phyloP scores from a whole-genome alignment of 1,284 basidiomycete species.

The Anthracocystis walkeri region DNA sequence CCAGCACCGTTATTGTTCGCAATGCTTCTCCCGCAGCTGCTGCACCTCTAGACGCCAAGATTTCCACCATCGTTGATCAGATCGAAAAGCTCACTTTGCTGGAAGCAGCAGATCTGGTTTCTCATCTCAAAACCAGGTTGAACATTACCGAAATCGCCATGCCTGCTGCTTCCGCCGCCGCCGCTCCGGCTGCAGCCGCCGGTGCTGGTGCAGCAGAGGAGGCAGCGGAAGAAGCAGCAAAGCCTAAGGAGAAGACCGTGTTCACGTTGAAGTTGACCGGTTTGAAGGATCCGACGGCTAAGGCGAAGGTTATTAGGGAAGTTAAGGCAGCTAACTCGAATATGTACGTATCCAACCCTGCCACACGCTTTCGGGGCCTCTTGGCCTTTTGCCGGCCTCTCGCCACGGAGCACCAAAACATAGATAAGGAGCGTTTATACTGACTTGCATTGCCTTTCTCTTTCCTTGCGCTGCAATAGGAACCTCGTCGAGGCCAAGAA shows the following conservation, averaged over 20 bases:
- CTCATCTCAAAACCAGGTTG: slow-evolving; percentile 89
- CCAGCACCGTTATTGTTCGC: slow-evolving; percentile 11
- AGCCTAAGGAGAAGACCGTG: slow-evolving; percentile 98
- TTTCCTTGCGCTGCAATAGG: slow-evolving; percentile 21
- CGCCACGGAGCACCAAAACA: too few relatives aligned
- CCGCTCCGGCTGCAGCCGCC: slow-evolving; percentile 39
- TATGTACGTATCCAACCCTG: slow-evolving; percentile 45
- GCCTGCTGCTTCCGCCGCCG: slow-evolving; percentile 77
- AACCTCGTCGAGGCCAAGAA: slow-evolving; percentile 84
- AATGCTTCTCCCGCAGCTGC: slow-evolving; percentile 27
- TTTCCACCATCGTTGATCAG: slow-evolving; percentile 89
- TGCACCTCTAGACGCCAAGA: slow-evolving; percentile 73
- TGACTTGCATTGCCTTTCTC: background rate
- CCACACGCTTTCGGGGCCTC: background rate
- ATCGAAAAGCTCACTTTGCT: slow-evolving; percentile 90
- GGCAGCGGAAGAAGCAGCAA: slow-evolving; percentile 79
- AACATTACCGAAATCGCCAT: slow-evolving; percentile 99
- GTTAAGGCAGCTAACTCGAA: slow-evolving; percentile 79
- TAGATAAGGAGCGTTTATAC: background rate
- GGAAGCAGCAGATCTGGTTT: slow-evolving; percentile 96
- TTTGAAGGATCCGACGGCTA: slow-evolving; percentile 65
- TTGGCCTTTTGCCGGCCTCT: background rate
- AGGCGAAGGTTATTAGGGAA: slow-evolving; percentile 98
- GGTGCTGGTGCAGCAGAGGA: slow-evolving; percentile 47
- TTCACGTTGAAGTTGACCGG: slow-evolving; percentile 82